phyloP scores from a whole-genome alignment of 805 yeast species.

The Candida anglica region DNA sequence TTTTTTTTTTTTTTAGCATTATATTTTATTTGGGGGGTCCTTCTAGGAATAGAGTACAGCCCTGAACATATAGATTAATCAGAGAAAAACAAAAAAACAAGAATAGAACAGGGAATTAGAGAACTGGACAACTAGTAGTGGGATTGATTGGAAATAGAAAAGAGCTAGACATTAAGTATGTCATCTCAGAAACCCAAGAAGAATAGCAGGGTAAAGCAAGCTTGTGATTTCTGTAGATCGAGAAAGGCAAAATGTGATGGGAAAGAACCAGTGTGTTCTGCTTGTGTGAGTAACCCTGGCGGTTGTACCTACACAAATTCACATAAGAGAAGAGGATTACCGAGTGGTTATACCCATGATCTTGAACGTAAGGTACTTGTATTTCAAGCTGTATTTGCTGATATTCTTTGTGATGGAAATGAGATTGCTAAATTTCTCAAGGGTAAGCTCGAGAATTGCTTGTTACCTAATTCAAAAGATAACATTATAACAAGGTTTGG shows the following conservation, averaged over 20 bases:
- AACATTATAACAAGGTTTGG: conserved; percentile 4
- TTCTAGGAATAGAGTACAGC: too few relatives aligned
- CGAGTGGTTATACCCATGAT: conserved; percentile 17
- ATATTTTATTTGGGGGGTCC: too few relatives aligned
- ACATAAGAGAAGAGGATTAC: conserved; percentile 16
- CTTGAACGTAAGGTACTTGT: conserved; percentile 14
- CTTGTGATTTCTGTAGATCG: conserved; percentile 19
- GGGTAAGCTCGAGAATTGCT: conserved; percentile 2
- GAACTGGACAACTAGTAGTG: too few relatives aligned
- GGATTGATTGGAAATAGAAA: too few relatives aligned
- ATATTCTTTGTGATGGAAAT: conserved; percentile 1
- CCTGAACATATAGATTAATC: too few relatives aligned
- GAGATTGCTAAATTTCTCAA: conserved; percentile 2
- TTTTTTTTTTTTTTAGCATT: too few relatives aligned
- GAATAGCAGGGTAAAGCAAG: conserved; percentile 16
- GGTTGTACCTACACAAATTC: conserved; percentile 14
- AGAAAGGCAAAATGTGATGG: conserved; percentile 24
- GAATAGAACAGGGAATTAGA: too few relatives aligned
- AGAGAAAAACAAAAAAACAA: too few relatives aligned
- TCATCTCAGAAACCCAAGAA: too few relatives aligned
- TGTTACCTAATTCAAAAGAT: too few relatives aligned
- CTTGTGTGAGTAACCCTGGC: conserved; percentile 10
- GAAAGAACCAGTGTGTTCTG: conserved; percentile 14
- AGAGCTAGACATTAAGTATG: too few relatives aligned
- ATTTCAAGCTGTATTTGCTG: conserved; percentile 12